phyloP scores from a whole-genome alignment of 768 basidiomycete genomes.

The Lactifluus rugatus region DNA sequence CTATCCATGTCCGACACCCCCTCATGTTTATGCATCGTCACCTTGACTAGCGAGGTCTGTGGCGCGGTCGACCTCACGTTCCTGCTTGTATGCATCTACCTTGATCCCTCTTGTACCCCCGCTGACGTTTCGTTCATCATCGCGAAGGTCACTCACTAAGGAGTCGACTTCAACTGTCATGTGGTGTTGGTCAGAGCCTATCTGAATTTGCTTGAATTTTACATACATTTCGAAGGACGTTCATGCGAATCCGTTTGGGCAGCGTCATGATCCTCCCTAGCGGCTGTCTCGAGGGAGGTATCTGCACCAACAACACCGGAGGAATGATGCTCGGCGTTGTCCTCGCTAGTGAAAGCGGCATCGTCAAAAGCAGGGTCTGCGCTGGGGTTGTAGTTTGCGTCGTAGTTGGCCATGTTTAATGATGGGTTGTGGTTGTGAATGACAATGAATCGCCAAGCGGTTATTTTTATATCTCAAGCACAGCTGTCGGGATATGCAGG shows the following conservation, averaged over 20 bases:
- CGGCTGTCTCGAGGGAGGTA: background rate
- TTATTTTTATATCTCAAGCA: background rate
- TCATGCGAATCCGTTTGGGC: background rate
- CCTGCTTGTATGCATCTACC: constrained; percentile 10
- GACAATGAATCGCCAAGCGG: background rate
- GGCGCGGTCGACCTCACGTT: constrained; percentile 1
- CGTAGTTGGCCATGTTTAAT: constrained; percentile 3
- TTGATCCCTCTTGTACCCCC: background rate
- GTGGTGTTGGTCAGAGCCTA: background rate
- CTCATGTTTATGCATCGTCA: background rate
- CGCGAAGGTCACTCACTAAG: background rate
- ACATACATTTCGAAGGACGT: constrained; percentile 3
- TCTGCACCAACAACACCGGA: background rate
- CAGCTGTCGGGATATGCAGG: background rate
- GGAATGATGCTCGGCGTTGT: background rate
- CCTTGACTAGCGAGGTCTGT: background rate
- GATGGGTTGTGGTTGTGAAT: background rate
- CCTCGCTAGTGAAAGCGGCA: background rate
- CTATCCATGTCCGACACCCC: background rate
- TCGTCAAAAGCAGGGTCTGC: constrained; percentile 7
- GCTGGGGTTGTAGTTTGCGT: constrained; percentile 5
- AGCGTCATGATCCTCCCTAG: constrained; percentile 8
- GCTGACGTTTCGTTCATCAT: constrained; percentile 6
- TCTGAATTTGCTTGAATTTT: background rate
- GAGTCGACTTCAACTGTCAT: background rate